Conservation (phyloP, 2,329 filamentous ascomycete genomes). For the Claviceps citrina region DNA sequence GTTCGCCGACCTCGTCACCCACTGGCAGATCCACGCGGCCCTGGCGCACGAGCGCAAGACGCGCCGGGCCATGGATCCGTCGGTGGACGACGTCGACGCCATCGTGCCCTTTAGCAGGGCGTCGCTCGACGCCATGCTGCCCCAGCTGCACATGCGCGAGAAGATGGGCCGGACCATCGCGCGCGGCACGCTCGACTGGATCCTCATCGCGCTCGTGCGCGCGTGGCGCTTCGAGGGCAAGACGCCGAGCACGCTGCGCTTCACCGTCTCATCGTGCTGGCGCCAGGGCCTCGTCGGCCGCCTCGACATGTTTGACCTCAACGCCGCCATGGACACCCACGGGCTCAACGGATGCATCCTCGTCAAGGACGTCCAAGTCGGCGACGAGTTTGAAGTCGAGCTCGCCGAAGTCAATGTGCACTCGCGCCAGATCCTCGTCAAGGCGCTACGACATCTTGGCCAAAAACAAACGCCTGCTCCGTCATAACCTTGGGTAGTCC, state of each 20-base stretch:
- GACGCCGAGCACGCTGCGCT: constrained; percentile 32
- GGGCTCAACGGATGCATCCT: constrained; percentile 23
- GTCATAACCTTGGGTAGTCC: neutral
- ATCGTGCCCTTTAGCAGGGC: constrained; percentile 32
- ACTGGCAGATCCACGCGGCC: constrained; percentile 51
- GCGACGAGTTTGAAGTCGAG: constrained; percentile 41
- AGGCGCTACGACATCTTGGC: constrained; percentile 22
- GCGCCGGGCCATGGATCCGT: constrained; percentile 12
- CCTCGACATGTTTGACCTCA: constrained; percentile 36
- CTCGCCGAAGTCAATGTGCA: constrained; percentile 39
- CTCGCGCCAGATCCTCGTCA: constrained; percentile 29
- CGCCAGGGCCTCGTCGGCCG: constrained; percentile 22
- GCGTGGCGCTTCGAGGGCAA: constrained; percentile 40
- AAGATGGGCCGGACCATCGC: constrained; percentile 30
- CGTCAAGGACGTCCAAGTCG: constrained; percentile 28
- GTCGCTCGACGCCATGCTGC: constrained; percentile 29
- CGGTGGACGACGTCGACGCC: constrained; percentile 15
- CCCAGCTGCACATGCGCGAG: constrained; percentile 37
- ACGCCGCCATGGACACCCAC: constrained; percentile 25
- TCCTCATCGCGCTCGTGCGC: constrained; percentile 43
- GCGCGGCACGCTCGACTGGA: constrained; percentile 36
- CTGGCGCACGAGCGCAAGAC: constrained; percentile 30
- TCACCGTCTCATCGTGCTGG: constrained; percentile 28
- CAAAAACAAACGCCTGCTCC: neutral
- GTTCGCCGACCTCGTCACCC: constrained; percentile 45